These are phyloP conservation scores for Phytophthora foliorum DNA, from an alignment of 352 stramenopile genomes.

Conservation along the genomic window DNA sequence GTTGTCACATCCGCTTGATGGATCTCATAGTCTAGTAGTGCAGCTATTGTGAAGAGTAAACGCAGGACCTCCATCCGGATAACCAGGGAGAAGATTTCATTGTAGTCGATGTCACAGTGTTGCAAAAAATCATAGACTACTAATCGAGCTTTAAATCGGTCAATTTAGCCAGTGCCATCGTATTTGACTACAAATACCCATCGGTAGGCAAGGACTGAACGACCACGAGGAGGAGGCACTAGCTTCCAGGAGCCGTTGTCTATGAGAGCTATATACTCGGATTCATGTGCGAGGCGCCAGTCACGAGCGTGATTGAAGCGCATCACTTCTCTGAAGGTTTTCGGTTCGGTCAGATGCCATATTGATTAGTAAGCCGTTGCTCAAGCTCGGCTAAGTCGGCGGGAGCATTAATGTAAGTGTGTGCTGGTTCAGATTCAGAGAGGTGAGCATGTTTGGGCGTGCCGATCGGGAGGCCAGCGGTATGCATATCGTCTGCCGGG, in stretches of 20 bases:
- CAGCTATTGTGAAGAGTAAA: constrained; percentile 17
- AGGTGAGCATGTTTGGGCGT: neutral
- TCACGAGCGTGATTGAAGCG: neutral
- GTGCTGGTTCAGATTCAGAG: neutral
- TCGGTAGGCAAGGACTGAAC: neutral
- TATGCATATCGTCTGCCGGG: no score
- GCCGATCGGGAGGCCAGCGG: neutral
- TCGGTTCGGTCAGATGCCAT: neutral
- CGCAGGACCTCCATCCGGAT: constrained; percentile 12
- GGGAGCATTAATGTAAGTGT: no score
- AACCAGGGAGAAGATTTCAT: constrained; percentile 7
- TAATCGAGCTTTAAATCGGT: constrained; percentile 1
- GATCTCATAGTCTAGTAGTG: constrained; percentile 16
- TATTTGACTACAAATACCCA: constrained; percentile 22
- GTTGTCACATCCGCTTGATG: constrained; percentile 28
- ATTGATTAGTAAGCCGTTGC: neutral
- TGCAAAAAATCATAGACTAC: constrained; percentile 6
- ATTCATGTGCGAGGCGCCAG: neutral
- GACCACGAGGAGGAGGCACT: neutral
- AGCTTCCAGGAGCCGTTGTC: constrained; percentile 1
- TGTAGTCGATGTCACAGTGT: constrained; percentile 8
- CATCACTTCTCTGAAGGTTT: neutral
- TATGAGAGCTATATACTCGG: neutral
- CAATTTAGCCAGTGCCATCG: neutral
- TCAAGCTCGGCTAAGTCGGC: neutral